phyloP scores from a whole-genome alignment of 2,329 filamentous ascomycete genomes.

The Colletotrichum tofieldiae region DNA sequence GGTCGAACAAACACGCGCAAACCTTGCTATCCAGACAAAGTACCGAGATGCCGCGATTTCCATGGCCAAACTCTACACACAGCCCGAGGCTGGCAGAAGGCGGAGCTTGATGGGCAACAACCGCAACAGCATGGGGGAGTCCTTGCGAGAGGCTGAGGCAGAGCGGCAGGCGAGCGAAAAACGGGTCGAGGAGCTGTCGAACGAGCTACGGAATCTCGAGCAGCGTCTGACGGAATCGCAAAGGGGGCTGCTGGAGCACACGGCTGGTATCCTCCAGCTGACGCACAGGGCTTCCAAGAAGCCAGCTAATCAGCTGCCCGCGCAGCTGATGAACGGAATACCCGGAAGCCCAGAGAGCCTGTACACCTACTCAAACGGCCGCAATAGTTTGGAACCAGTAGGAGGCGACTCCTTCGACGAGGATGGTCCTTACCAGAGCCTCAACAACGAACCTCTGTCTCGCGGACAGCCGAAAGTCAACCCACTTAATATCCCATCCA shows the following conservation, averaged over 20 bases:
- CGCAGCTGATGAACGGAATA: conserved; percentile 68
- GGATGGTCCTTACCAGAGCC: conserved; percentile 79
- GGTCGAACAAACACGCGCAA: conserved; percentile 86
- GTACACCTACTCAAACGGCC: conserved; percentile 76
- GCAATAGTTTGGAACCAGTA: conserved; percentile 70
- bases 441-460: conserved; percentile 53
- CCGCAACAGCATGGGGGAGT: conserved; percentile 63
- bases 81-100: conserved; percentile 65
- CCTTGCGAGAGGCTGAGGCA: conserved; percentile 76
- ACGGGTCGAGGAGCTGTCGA: conserved; percentile 88
- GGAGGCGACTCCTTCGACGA: conserved; percentile 81
- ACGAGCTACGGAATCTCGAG: conserved; percentile 85
- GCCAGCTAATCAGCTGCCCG: conserved; percentile 54
- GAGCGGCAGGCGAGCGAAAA: conserved; percentile 82
- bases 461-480: conserved; percentile 55
- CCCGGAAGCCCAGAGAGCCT: conserved; percentile 85
- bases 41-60: conserved; percentile 94
- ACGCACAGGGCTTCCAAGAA: conserved; percentile 84
- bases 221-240: conserved; percentile 83
- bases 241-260: conserved; percentile 86
- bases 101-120: conserved; percentile 64
- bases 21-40: conserved; percentile 91
- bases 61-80: conserved; percentile 84
- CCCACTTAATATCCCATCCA: conserved; percentile 71
- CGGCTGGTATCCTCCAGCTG: conserved; percentile 91